These are phyloP conservation scores for Cadophora sp. DNA, from an alignment of 2,329 filamentous ascomycete species.

Conservation along the genomic window DNA sequence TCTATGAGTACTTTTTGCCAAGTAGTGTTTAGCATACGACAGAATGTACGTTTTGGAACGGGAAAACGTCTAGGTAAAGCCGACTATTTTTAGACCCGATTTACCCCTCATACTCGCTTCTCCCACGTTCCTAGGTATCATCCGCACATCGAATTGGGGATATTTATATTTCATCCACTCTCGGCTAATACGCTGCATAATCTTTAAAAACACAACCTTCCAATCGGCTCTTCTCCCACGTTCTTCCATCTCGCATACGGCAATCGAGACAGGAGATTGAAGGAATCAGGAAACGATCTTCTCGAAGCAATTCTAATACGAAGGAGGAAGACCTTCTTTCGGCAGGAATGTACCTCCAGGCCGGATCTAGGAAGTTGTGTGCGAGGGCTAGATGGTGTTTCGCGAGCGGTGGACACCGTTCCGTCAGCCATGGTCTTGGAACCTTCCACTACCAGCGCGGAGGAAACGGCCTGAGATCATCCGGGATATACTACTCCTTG, in stretches of 20 bases:
- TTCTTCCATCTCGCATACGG: conserved; percentile 17
- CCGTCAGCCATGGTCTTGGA: conserved; percentile 7
- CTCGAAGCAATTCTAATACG: conserved; percentile 5
- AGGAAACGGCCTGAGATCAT: conserved; percentile 25
- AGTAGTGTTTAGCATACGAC: neutral
- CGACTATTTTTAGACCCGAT: neutral
- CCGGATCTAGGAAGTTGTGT: neutral
- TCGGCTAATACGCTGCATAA: conserved; percentile 17
- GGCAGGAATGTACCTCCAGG: neutral
- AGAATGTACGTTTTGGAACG: neutral
- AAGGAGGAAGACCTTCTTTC: neutral
- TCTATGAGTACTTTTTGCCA: neutral
- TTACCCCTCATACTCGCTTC: neutral
- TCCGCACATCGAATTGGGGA: conserved; percentile 16
- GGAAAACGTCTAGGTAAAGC: too few species aligned
- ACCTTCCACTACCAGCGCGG: conserved; percentile 18
- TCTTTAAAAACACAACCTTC: conserved; percentile 3
- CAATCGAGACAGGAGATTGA: neutral
- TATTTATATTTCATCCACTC: conserved; percentile 9
- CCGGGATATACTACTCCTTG: conserved; percentile 13
- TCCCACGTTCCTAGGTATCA: conserved; percentile 2
- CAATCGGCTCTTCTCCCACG: conserved; percentile 21
- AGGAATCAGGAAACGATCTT: neutral
- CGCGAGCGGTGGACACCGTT: neutral
- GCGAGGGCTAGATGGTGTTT: neutral